Base-by-base conservation (phyloP, 208 protist genomes). In the Trypanosoma conorhini region DNA sequence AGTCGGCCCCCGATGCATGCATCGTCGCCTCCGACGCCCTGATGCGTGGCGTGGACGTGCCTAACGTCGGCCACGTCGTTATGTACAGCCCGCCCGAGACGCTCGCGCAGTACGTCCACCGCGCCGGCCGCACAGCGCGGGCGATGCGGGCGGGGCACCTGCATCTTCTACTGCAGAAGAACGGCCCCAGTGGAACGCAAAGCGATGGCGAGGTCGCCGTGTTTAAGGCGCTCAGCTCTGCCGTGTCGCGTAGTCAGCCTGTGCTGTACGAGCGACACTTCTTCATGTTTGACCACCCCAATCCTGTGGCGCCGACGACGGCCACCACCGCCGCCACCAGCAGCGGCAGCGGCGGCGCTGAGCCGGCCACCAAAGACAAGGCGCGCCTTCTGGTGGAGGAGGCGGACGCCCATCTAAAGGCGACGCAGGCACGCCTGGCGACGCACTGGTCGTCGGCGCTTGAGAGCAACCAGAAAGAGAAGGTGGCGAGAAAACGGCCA, bases 91-190 rank as follows among this genome's bases (percentile, higher is more conserved):
- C 89, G 7, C 95, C 93, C 0, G 80, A 85, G 28, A 86, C 83
- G 22, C 62, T 97, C 13, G 95, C 99, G 62, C 95, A 99, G 76
- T 99, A 99, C 72, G 96, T 99, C 40, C 98, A 99, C 68, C 87
- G 98, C 24, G 91, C 97, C 4, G 98, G 98, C 9, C 91, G 98
- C 46, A 99, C 98, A 30, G 98, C 97, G 5, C 87, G 98, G 50
- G 98, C 98, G 22, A 87, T 93, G 86, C 81, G 86, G 12, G 77
- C 76, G 0, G 92, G 92, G 3, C 89, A 94, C 56, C 57, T 94
- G 28, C 86, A 96, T 74, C 61, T 94, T 56, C 67, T 96, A 35
- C 80, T 96, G 22, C 87, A 78, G 68, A 96, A 94, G 65, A 79
- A 57, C 4, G 86, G 87, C 10, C 77, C 74, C 13, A 90, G 81